Percentiles rank a stretch among this genome's conserved stretches.
These are phyloP conservation scores for Heritiera fomes DNA, from an alignment of 345 rosid species.

Conservation along the genomic window DNA sequence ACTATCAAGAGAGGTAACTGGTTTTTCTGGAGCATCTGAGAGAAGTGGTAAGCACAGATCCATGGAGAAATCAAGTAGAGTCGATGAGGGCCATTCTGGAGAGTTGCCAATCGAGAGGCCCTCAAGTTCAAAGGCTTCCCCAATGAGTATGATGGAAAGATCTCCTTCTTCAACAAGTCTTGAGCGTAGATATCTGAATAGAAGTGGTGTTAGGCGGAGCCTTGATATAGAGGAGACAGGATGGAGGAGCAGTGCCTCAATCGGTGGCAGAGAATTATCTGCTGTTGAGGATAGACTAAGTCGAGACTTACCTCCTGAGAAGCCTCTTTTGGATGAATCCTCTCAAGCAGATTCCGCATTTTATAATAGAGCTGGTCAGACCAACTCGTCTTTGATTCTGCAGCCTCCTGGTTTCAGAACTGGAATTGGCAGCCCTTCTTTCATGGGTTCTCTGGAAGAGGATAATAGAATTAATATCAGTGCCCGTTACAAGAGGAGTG, in stretches of 20 bases:
- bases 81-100: slow-evolving; percentile 62
- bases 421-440: slow-evolving; percentile 66
- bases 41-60: slow-evolving; percentile 58
- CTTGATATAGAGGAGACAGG: slow-evolving; percentile 75
- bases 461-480: slow-evolving; percentile 50
- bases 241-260: slow-evolving; percentile 55
- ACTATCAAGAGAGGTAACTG: slow-evolving; percentile 47
- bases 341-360: slow-evolving; percentile 60
- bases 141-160: slow-evolving; percentile 62
- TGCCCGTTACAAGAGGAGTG: slow-evolving; percentile 64
- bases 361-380: slow-evolving; percentile 54
- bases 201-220: slow-evolving; percentile 58
- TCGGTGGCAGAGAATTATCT: slow-evolving; percentile 56
- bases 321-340: slow-evolving; percentile 56
- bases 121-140: slow-evolving; percentile 72
- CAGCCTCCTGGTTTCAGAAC: slow-evolving; percentile 64
- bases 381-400: slow-evolving; percentile 53
- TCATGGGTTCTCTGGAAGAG: slow-evolving; percentile 68
- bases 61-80: slow-evolving; percentile 51
- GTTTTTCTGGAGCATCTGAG: slow-evolving; percentile 58
- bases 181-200: slow-evolving; percentile 67
- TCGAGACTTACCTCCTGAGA: slow-evolving; percentile 56
- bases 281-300: slow-evolving; percentile 52
- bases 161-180: slow-evolving; percentile 78
- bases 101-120: slow-evolving; percentile 72